These are phyloP conservation scores for Backusella tuberculispora DNA, from an alignment of 192 early-diverging fungal genomes.

Conservation along the genomic window DNA sequence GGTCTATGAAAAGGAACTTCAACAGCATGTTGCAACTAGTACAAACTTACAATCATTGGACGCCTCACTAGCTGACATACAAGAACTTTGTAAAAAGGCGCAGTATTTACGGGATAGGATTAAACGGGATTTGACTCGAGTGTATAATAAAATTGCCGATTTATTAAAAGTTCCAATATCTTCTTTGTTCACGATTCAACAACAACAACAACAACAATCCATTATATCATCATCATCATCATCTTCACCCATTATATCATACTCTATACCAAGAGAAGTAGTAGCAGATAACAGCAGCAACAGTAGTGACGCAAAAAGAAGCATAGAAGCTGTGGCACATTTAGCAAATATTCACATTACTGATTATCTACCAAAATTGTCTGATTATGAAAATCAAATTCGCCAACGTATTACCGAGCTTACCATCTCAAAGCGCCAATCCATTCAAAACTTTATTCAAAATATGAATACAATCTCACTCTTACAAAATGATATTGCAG, in stretches of 20 bases:
- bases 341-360: conserved; percentile 48
- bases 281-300: background rate
- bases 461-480: conserved; percentile 37
- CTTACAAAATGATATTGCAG: conserved; percentile 36
- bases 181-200: background rate
- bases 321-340: conserved; percentile 50
- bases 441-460: conserved; percentile 28
- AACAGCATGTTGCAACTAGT: conserved; percentile 19
- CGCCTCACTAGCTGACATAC: conserved; percentile 25
- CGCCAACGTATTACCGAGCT: conserved; percentile 22
- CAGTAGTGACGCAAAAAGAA: conserved; percentile 26
- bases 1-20: conserved; percentile 20
- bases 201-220: background rate
- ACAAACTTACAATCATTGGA: conserved; percentile 32
- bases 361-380: conserved; percentile 47
- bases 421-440: conserved; percentile 16
- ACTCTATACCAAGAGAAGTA: background rate
- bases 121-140: conserved; percentile 29
- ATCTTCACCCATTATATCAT: background rate
- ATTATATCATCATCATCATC: background rate
- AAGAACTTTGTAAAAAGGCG: conserved; percentile 18
- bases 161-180: conserved; percentile 13
- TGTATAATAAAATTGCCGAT: conserved; percentile 30
- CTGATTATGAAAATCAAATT: conserved; percentile 24
- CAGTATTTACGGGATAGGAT: conserved; percentile 31